Evolutionary conservation across 306 rosid genomes (phyloP).

Genomic region (Fragaria iinumae): DNA sequence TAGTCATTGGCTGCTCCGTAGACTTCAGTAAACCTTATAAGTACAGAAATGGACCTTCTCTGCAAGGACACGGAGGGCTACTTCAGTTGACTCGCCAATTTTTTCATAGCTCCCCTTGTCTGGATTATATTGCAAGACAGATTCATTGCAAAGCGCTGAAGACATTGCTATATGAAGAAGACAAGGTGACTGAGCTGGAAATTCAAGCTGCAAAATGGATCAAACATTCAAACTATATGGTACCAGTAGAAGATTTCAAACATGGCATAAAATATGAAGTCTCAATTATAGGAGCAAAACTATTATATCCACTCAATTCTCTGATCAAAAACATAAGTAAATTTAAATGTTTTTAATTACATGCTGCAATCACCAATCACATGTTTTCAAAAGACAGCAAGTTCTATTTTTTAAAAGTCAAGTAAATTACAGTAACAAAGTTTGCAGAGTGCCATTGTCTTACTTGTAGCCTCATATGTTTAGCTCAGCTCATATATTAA

Average conservation of each 20-base stretch:
- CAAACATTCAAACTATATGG: slow-evolving; percentile 18
- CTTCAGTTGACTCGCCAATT: slow-evolving; percentile 99
- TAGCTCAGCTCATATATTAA: neutral
- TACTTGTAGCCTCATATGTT: neutral
- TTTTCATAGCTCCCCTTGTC: slow-evolving; percentile 87
- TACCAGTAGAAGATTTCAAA: slow-evolving; percentile 7
- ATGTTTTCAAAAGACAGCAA: neutral
- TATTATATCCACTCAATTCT: neutral
- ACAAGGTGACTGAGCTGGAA: slow-evolving; percentile 82
- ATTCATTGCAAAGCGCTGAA: slow-evolving; percentile 94
- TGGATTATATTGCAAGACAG: slow-evolving; percentile 86
- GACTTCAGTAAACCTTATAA: neutral
- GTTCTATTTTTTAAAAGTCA: neutral
- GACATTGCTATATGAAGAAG: slow-evolving; percentile 94
- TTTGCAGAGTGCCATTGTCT: neutral
- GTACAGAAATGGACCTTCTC: slow-evolving; percentile 65
- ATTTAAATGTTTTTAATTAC: neutral
- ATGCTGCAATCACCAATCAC: neutral
- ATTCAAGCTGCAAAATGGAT: slow-evolving; percentile 61
- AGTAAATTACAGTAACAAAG: neutral
- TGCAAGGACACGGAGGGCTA: slow-evolving; percentile 88
- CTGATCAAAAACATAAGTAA: neutral
- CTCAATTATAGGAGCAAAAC: neutral
- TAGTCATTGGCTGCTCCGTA: neutral
- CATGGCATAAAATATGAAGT: neutral